Evolutionary conservation across 257 asterid genomes (phyloP).

Genomic region (Leptodermis oblonga): DNA sequence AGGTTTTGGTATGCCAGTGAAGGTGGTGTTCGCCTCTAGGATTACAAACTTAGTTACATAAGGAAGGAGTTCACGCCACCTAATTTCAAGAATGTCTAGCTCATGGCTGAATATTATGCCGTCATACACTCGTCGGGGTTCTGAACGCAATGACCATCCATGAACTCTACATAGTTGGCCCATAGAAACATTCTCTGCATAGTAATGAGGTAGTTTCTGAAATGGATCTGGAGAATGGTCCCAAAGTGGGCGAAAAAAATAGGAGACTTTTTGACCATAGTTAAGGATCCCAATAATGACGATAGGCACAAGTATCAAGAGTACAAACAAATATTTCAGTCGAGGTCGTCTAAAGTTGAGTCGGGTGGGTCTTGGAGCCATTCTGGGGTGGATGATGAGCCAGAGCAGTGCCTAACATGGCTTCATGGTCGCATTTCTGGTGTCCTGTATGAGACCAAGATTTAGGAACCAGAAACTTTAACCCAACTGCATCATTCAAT

Average conservation of each 20-base stretch:
- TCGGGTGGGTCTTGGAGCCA: slow-evolving; percentile 55
- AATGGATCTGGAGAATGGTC: slow-evolving; percentile 74
- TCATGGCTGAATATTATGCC: slow-evolving; percentile 86
- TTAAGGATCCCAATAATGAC: slow-evolving; percentile 31
- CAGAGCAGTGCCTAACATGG: slow-evolving; percentile 17
- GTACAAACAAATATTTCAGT: slow-evolving; percentile 31
- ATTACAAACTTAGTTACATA: slow-evolving; percentile 69
- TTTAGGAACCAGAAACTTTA: not conserved
- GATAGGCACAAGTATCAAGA: slow-evolving; percentile 44
- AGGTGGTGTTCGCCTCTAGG: slow-evolving; percentile 86
- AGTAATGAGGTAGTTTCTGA: slow-evolving; percentile 66
- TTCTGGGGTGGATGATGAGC: slow-evolving; percentile 26
- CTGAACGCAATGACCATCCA: slow-evolving; percentile 69
- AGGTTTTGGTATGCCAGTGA: slow-evolving; percentile 85
- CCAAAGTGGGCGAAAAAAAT: slow-evolving; percentile 93
- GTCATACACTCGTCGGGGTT: slow-evolving; percentile 81
- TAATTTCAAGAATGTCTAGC: slow-evolving; percentile 74
- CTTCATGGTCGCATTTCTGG: slow-evolving; percentile 29
- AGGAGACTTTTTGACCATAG: slow-evolving; percentile 57
- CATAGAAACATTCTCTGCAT: slow-evolving; percentile 87
- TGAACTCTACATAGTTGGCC: slow-evolving; percentile 72
- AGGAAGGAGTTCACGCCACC: slow-evolving; percentile 84
- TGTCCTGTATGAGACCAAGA: slow-evolving; percentile 32
- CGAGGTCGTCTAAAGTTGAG: slow-evolving; percentile 36
- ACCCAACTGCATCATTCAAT: not conserved